These are phyloP conservation scores for Backusella circina DNA, from an alignment of 192 early-diverging fungal genomes.

Conservation along the genomic window DNA sequence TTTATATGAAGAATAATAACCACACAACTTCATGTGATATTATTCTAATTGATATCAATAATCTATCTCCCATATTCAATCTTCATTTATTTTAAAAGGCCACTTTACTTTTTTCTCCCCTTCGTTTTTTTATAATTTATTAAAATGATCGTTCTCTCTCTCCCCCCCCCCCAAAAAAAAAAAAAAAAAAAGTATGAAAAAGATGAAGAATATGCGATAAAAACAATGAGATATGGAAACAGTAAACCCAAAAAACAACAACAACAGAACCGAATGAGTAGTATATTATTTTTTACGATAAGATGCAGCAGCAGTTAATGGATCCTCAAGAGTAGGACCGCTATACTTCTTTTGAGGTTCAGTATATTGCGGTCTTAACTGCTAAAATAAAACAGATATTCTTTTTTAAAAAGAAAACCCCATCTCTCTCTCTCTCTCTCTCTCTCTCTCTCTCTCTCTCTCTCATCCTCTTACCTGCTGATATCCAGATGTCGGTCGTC, in stretches of 20 bases:
- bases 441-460: too few relatives aligned
- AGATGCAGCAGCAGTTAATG: constrained; percentile 20
- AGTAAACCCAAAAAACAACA: neutral
- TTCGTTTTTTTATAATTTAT: neutral
- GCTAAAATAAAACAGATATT: neutral
- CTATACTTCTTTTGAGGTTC: neutral
- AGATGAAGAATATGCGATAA: neutral
- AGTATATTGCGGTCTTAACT: neutral
- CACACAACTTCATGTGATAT: too few relatives aligned
- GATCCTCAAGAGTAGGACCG: constrained; percentile 31
- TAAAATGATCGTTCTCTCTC: neutral
- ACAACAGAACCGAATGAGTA: neutral
- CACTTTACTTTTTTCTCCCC: neutral
- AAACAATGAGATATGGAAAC: neutral
- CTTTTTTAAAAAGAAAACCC: too few relatives aligned
- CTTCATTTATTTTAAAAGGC: neutral
- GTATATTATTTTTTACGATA: constrained; percentile 22
- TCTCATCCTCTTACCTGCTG: neutral
- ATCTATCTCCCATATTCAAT: neutral
- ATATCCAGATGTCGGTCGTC: neutral
- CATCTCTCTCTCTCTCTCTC: too few relatives aligned
- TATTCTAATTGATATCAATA: too few relatives aligned
- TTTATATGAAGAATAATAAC: too few relatives aligned
- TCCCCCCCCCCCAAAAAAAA: too few relatives aligned
- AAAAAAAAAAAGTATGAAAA: neutral